Percentiles rank a stretch among this genome's conserved stretches.
These are phyloP conservation scores for Arabidopsis thaliana DNA, from an alignment of 345 rosid species.

Conservation along the genomic window DNA sequence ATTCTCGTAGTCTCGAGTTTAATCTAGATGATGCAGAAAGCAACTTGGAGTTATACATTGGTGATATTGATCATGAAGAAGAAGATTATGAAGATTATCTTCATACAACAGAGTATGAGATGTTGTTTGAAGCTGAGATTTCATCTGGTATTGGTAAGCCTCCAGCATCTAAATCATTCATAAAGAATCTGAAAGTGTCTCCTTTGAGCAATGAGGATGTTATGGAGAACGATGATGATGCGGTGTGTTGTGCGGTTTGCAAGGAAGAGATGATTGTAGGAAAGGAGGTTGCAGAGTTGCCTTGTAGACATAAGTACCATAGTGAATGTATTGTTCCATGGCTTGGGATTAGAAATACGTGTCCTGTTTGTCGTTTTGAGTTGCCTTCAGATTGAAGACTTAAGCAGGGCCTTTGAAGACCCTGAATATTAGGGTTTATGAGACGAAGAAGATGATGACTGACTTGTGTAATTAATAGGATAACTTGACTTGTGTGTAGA, in stretches of 20 bases:
- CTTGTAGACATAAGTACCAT: constrained; percentile 83
- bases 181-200: constrained; percentile 62
- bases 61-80: constrained; percentile 17
- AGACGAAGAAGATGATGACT: constrained; percentile 8
- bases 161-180: constrained; percentile 70
- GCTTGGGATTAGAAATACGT: constrained; percentile 84
- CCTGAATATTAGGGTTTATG: constrained; percentile 9
- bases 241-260: constrained; percentile 80
- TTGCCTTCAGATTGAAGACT: constrained; percentile 71
- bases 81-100: constrained; percentile 57
- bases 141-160: constrained; percentile 59
- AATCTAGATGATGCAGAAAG: constrained; percentile 58
- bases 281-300: constrained; percentile 70
- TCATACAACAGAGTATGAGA: constrained; percentile 69
- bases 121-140: constrained; percentile 75
- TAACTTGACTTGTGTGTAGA: not conserved
- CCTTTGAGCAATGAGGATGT: constrained; percentile 59
- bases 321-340: constrained; percentile 87
- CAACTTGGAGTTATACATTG: constrained; percentile 52
- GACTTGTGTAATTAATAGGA: constrained; percentile 13
- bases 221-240: constrained; percentile 29
- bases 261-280: constrained; percentile 81
- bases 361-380: constrained; percentile 93
- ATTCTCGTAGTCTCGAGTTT: constrained; percentile 63
- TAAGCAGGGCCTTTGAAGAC: constrained; percentile 41